phyloP scores from a whole-genome alignment of 2,329 filamentous ascomycete genomes.

The Cercospora brassicicola region DNA sequence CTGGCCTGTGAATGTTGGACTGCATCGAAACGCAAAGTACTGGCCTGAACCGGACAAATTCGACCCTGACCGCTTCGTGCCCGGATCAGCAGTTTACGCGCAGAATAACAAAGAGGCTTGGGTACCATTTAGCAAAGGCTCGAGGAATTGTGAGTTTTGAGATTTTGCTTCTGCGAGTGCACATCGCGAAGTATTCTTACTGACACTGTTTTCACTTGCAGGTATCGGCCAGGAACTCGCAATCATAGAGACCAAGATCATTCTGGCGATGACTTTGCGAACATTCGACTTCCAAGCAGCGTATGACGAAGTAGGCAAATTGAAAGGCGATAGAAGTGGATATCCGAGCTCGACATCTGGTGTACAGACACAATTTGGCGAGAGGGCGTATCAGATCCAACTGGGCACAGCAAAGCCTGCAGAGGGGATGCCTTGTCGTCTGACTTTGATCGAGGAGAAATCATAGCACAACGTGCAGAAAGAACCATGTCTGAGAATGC shows the following conservation, averaged over 20 bases:
- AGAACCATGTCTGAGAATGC: neutral
- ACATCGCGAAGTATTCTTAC: neutral
- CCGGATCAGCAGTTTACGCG: slow-evolving; percentile 38
- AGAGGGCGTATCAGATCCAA: slow-evolving; percentile 40
- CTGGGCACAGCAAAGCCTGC: slow-evolving; percentile 39
- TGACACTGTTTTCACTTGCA: neutral
- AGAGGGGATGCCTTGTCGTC: slow-evolving; percentile 39
- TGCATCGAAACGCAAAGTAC: slow-evolving; percentile 40
- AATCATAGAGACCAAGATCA: slow-evolving; percentile 54
- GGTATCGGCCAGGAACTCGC: slow-evolving; percentile 58
- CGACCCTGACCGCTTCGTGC: slow-evolving; percentile 52
- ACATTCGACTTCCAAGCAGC: slow-evolving; percentile 52
- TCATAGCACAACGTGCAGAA: neutral
- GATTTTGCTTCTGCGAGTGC: neutral
- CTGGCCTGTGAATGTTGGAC: slow-evolving; percentile 42
- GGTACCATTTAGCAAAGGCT: slow-evolving; percentile 58
- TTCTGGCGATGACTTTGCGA: slow-evolving; percentile 52
- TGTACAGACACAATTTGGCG: slow-evolving; percentile 36
- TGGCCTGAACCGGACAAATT: slow-evolving; percentile 45
- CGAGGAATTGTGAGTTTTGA: slow-evolving; percentile 48
- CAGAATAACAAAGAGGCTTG: slow-evolving; percentile 49
- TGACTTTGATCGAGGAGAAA: slow-evolving; percentile 18
- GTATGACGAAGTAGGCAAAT: slow-evolving; percentile 41
- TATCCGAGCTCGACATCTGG: slow-evolving; percentile 33
- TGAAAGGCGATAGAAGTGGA: slow-evolving; percentile 40